Evolutionary conservation across 2,329 filamentous ascomycete genomes (phyloP), one percentile per base, ranked within the genome.

Genomic region (Penicillium sp.): DNA sequence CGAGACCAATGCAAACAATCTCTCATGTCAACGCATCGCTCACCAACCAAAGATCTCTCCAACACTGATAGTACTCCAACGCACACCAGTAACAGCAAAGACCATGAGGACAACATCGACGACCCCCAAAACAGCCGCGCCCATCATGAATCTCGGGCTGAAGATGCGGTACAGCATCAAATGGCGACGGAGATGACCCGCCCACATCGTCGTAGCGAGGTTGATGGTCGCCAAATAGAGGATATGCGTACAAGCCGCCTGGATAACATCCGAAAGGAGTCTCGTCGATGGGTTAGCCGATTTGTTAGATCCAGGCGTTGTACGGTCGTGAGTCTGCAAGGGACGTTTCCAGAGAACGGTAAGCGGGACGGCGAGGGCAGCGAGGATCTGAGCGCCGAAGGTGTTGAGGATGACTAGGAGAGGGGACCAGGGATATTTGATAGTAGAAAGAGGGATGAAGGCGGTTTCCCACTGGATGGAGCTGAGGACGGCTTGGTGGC

Each of bases 121-220:
- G 24, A 91, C 78, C 13, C 92, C 63, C 50, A 97, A 67, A 43
- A 87, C 79, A 3, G 80, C 72, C 0, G 83, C 85, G 0, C 86
- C 89, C 66, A 89, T 80, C 86, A 98, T 88, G 73, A 92, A 98
- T 25, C 92, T 76, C 41, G 93, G 93, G 72, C 81, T 86, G 65
- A 98, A 98, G 38, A 98, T 89, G 37, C 93, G 81, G 72, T 93
- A 98, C 27, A 98, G 79, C 93, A 98, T 98, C 55, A 98, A 78
- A 75, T 98, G 93, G 44, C 93, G 80, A 46, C 93, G 79, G 63
- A 98, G 73, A 73, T 89, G 85, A 1, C 88, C 91, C 0, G 92
- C 89, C 86, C 92, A 96, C 68, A 87, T 83, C 61, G 93, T 95
- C 4, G 91, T 95, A 0, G 89, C 88, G 20, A 95, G 72, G 25